phyloP scores from a whole-genome alignment of 306 rosid species.

The Vachellia collinsii region DNA sequence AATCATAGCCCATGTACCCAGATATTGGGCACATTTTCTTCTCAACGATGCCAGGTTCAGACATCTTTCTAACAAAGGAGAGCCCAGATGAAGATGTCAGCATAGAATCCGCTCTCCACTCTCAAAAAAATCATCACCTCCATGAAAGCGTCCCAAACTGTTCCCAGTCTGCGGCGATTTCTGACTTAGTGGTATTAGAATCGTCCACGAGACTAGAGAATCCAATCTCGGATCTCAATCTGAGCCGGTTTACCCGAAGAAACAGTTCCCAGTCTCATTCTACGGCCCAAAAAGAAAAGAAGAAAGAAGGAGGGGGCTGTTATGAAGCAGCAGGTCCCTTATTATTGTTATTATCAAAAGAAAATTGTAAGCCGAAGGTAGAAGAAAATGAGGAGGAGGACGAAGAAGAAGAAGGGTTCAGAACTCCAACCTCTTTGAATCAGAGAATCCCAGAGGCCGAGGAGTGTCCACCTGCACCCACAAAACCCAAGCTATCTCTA shows the following conservation, averaged over 20 bases:
- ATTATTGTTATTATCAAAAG: background rate
- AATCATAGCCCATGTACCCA: conserved; percentile 33
- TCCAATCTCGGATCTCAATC: background rate
- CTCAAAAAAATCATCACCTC: background rate
- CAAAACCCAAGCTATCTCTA: conserved; percentile 42
- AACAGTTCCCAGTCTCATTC: background rate
- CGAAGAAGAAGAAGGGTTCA: conserved; percentile 59
- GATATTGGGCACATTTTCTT: background rate
- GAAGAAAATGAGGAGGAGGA: background rate
- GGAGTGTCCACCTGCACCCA: conserved; percentile 71
- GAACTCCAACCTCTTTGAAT: conserved; percentile 64
- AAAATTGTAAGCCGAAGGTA: background rate
- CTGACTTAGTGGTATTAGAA: background rate
- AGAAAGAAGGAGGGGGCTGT: background rate
- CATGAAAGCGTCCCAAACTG: background rate
- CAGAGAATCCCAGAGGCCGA: conserved; percentile 48
- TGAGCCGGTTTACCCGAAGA: background rate
- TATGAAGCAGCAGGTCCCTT: background rate
- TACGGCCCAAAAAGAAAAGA: background rate
- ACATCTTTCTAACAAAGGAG: conserved; percentile 34
- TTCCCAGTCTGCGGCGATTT: background rate
- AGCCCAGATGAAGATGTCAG: conserved; percentile 15
- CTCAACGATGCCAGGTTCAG: conserved; percentile 43
- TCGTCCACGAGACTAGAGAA: background rate
- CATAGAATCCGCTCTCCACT: conserved; percentile 7